phyloP scores from a whole-genome alignment of 2,329 filamentous ascomycete genomes.

The Trichothecium roseum region DNA sequence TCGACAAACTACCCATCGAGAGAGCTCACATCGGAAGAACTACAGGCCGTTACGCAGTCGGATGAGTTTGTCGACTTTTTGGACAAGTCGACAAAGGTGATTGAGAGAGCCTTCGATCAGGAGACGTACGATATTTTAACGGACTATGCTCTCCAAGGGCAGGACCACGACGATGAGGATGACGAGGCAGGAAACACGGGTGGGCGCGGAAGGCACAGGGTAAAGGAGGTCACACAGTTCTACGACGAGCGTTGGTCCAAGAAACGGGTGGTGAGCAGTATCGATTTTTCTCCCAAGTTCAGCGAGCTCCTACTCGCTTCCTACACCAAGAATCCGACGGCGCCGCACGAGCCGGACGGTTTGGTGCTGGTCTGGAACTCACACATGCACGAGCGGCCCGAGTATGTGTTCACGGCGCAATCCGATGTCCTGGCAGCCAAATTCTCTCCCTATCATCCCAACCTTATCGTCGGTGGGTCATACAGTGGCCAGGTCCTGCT shows the following conservation, averaged over 20 bases:
- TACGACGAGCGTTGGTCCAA: conserved; percentile 94
- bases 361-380: conserved; percentile 95
- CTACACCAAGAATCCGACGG: conserved; percentile 94
- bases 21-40: conserved; percentile 71
- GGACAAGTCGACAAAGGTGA: conserved; percentile 91
- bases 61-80: conserved; percentile 93
- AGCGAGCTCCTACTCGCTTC: conserved; percentile 86
- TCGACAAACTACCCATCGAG: conserved; percentile 62
- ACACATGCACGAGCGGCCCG: conserved; percentile 85
- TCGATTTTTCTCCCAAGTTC: conserved; percentile 93
- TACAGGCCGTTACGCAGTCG: conserved; percentile 82
- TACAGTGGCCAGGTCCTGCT: conserved; percentile 94
- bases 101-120: conserved; percentile 88
- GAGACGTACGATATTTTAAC: conserved; percentile 87
- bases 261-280: conserved; percentile 91
- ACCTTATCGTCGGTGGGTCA: conserved; percentile 88
- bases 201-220: conserved; percentile 60
- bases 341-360: conserved; percentile 86
- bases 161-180: conserved; percentile 71
- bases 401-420: conserved; percentile 94
- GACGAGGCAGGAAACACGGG: conserved; percentile 62
- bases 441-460: conserved; percentile 98
- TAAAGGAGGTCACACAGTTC: conserved; percentile 86
- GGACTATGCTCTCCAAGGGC: conserved; percentile 78
- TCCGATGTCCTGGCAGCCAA: conserved; percentile 92